Evolutionary conservation across 1,139 yeast genomes (phyloP).

Genomic region (Yamadazyma aaseri): DNA sequence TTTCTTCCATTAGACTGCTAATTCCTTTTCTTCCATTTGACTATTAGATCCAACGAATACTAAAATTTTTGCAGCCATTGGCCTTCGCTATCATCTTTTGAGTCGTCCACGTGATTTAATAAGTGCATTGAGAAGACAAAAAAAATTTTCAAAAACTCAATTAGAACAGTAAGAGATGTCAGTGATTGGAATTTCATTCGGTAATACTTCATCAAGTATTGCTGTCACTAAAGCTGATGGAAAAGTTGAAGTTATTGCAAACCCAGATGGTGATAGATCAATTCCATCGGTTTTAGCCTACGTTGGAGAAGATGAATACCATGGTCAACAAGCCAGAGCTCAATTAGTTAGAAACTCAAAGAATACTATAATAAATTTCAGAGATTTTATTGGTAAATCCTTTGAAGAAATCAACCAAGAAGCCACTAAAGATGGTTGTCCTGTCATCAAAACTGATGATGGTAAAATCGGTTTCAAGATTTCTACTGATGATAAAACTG

Average conservation of each 20-base stretch:
- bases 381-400: slow-evolving; percentile 84
- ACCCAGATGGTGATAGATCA: slow-evolving; percentile 98
- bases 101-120: not conserved
- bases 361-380: slow-evolving; percentile 86
- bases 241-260: slow-evolving; percentile 94
- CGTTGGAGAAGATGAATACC: slow-evolving; percentile 93
- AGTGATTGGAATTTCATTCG: slow-evolving; percentile 91
- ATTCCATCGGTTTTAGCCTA: slow-evolving; percentile 92
- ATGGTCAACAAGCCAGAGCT: slow-evolving; percentile 93
- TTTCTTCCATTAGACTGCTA: too few relatives aligned
- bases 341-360: slow-evolving; percentile 88
- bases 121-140: slow-evolving; percentile 7
- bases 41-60: too few relatives aligned
- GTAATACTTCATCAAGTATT: slow-evolving; percentile 93
- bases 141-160: slow-evolving; percentile 8
- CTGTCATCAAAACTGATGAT: slow-evolving; percentile 62
- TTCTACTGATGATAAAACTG: slow-evolving; percentile 44
- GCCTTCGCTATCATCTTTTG: not conserved
- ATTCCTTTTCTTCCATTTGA: too few relatives aligned
- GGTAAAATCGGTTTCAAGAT: slow-evolving; percentile 74
- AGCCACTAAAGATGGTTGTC: slow-evolving; percentile 64
- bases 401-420: slow-evolving; percentile 72
- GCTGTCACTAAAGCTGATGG: slow-evolving; percentile 88
- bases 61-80: not conserved
- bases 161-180: slow-evolving; percentile 22